Conservation (phyloP, 192 early-diverging fungal species). For the Backusella australiensis region DNA sequence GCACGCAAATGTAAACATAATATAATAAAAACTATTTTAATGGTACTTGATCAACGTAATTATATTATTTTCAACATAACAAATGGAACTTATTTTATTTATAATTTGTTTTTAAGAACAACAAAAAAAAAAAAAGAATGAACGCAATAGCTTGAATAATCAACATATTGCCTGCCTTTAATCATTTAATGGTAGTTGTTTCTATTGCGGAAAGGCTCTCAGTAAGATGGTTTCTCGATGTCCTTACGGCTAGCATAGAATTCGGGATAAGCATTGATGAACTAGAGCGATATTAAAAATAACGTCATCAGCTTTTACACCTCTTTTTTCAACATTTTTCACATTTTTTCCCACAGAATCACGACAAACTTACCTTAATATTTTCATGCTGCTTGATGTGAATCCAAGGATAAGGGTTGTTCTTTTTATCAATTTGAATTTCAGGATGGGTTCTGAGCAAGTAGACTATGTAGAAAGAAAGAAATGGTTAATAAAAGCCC, state of each 20-base stretch:
- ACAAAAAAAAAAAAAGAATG: background rate
- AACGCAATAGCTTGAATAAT: background rate
- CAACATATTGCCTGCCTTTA: background rate
- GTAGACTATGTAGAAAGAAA: background rate
- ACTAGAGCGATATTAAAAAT: background rate
- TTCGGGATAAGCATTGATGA: slow-evolving; percentile 15
- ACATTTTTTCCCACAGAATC: background rate
- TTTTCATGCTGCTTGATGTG: slow-evolving; percentile 20
- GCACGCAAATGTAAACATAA: background rate
- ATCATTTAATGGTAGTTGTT: background rate
- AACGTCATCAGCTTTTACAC: background rate
- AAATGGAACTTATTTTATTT: background rate
- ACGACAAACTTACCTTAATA: slow-evolving; percentile 18
- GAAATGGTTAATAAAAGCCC: background rate
- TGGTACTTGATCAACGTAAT: background rate
- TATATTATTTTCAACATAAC: background rate
- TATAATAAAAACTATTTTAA: background rate
- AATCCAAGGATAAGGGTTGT: slow-evolving; percentile 25
- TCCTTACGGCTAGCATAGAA: slow-evolving; percentile 21
- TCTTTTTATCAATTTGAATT: slow-evolving; percentile 14
- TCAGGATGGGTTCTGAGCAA: slow-evolving; percentile 19
- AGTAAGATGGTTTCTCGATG: background rate
- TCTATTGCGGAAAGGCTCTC: background rate
- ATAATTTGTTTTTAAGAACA: background rate
- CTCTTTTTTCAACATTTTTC: background rate